Evolutionary conservation across 768 basidiomycete species (phyloP).

Genomic region (Suillus sp.): DNA sequence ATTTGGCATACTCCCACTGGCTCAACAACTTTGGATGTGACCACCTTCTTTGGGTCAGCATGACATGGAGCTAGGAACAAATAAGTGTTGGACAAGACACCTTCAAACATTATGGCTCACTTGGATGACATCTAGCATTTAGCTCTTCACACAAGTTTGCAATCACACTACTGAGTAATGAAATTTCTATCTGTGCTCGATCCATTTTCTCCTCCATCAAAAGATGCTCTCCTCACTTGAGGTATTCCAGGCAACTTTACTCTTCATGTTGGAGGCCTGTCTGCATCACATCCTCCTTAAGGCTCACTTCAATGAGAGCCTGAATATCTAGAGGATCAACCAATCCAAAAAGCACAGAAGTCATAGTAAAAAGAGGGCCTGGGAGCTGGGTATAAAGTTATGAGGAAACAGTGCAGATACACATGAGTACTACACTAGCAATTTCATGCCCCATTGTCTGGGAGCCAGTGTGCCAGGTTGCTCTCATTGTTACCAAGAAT

Average conservation of each 20-base stretch:
- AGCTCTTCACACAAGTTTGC: background rate
- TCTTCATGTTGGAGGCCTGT: background rate
- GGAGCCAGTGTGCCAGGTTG: background rate
- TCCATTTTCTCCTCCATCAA: background rate
- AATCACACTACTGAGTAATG: background rate
- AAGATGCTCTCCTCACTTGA: too few species aligned
- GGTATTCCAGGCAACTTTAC: background rate
- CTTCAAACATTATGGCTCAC: slow-evolving; percentile 13
- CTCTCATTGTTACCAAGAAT: too few species aligned
- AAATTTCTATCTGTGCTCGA: background rate
- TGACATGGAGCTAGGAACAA: background rate
- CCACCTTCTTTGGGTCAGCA: background rate
- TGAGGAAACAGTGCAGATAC: too few species aligned
- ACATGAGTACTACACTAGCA: too few species aligned
- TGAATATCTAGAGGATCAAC: background rate
- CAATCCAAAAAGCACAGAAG: background rate
- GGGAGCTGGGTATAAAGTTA: background rate
- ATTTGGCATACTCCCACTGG: background rate
- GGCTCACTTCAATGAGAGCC: background rate
- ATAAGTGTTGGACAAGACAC: background rate
- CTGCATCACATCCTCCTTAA: background rate
- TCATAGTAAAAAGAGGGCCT: background rate
- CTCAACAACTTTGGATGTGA: background rate
- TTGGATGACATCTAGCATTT: slow-evolving; percentile 14
- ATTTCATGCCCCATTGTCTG: background rate